phyloP scores from a whole-genome alignment of 352 stramenopile species.

The Phytophthora idaei region DNA sequence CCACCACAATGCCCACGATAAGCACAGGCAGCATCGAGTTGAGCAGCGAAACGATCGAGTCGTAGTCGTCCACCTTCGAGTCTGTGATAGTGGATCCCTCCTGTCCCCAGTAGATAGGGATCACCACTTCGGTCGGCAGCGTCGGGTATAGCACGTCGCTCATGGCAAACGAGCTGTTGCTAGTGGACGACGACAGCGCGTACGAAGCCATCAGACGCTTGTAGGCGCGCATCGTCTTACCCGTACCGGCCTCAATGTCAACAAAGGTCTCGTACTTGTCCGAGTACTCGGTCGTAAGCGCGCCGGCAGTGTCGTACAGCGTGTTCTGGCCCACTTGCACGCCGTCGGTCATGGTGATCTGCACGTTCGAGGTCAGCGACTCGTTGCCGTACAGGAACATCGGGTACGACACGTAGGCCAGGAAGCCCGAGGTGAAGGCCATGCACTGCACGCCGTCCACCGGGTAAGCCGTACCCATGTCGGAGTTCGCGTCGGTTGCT shows the following conservation, averaged over 20 bases:
- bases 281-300: conserved; percentile 57
- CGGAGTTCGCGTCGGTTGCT: conserved; percentile 18
- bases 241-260: conserved; percentile 72
- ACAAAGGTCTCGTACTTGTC: conserved; percentile 62
- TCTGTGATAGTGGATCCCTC: conserved; percentile 49
- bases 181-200: conserved; percentile 43
- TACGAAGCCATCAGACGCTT: conserved; percentile 77
- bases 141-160: conserved; percentile 64
- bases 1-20: conserved; percentile 51
- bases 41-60: conserved; percentile 46
- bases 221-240: conserved; percentile 68
- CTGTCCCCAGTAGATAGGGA: conserved; percentile 60
- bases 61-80: conserved; percentile 46
- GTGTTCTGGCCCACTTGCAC: conserved; percentile 41
- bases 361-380: conserved; percentile 44
- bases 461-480: conserved; percentile 52
- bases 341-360: conserved; percentile 60
- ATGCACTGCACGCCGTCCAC: conserved; percentile 60
- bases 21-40: conserved; percentile 62
- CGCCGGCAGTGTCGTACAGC: conserved; percentile 51
- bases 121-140: conserved; percentile 54
- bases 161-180: conserved; percentile 51
- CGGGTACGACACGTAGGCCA: conserved; percentile 65
- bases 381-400: conserved; percentile 64
- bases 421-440: conserved; percentile 56